Evolutionary conservation across 176 grass and related monocot genomes (phyloP), one percentile per base, ranked within the genome.

Genomic region (Oryza meyeriana): DNA sequence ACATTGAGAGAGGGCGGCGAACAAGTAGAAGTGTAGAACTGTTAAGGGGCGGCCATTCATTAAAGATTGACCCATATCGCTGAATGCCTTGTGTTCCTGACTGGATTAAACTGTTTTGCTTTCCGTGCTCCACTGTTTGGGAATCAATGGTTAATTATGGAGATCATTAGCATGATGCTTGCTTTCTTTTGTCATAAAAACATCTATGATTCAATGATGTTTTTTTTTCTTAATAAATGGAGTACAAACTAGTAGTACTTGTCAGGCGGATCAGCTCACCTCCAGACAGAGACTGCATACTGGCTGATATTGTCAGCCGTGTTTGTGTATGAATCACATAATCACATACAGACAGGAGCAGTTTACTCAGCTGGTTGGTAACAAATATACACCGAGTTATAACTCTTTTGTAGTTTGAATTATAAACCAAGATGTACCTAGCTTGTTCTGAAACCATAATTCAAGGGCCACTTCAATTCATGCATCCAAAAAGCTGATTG

Each of bases 51-150:
- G 64, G 72, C 72, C 17, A 68, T n/a, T 59, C 18, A 77, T 61
- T 77, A 36, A 33, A 55, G 62, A 69, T 69, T 77, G 82, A 84
- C 72, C 72, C 16, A 22, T 17, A 47, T 10, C 27, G 28, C 36
- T 59, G n/a, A 27, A 74, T 83, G 69, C 32, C 34, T 61, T 55
- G 20, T 2, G 50, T 55, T 27, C 69, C 48, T 70, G 64, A 70
- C 77, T 77, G 42, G 64, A 69, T 70, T 12, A 0, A 38, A 78
- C 74, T 77, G 34, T 59, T 77, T 40, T 26, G 26, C 47, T 76
- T 76, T 42, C 72, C 31, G 6, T 40, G 62, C 12, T n/a, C 6
- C 14, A 33, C 33, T 68, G 24, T 32, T 59, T 2, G 7, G 44
- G 26, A 17, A 31, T 42, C 27, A 45, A 41, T 25, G 47, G 7